phyloP scores from a whole-genome alignment of 345 rosid genomes.

The Boechera divaricarpa region DNA sequence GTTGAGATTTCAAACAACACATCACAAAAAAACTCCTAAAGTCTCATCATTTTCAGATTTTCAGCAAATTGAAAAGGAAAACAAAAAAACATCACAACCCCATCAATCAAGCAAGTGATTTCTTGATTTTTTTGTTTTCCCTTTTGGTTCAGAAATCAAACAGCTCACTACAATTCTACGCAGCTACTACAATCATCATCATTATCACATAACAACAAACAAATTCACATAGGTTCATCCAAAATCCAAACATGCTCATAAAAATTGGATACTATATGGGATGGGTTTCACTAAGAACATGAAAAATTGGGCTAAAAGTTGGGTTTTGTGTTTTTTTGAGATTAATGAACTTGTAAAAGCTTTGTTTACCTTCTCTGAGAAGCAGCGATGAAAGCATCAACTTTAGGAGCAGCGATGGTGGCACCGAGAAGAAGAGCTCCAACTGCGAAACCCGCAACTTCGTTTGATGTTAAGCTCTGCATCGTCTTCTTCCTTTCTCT shows the following conservation, averaged over 20 bases:
- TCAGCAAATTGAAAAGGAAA: neutral
- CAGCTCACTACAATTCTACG: neutral
- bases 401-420: slow-evolving; percentile 69
- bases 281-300: slow-evolving; percentile 22
- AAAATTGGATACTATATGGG: neutral
- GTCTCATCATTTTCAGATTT: slow-evolving; percentile 13
- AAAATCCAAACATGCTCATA: neutral
- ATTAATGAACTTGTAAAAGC: slow-evolving; percentile 1
- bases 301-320: neutral
- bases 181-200: slow-evolving; percentile 10
- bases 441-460: slow-evolving; percentile 75
- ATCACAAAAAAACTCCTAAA: neutral
- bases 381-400: slow-evolving; percentile 74
- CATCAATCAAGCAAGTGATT: neutral
- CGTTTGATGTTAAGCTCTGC: slow-evolving; percentile 70
- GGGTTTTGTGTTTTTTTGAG: neutral
- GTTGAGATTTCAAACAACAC: neutral
- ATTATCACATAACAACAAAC: neutral
- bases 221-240: slow-evolving; percentile 4
- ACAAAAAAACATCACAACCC: neutral
- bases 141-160: neutral
- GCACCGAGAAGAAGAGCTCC: slow-evolving; percentile 68
- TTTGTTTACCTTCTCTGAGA: slow-evolving; percentile 67
- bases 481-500: slow-evolving; percentile 40
- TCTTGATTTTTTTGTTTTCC: too few species aligned